Base-by-base conservation (phyloP, 73 alveolate species). In the Paraurostyla sp. region DNA sequence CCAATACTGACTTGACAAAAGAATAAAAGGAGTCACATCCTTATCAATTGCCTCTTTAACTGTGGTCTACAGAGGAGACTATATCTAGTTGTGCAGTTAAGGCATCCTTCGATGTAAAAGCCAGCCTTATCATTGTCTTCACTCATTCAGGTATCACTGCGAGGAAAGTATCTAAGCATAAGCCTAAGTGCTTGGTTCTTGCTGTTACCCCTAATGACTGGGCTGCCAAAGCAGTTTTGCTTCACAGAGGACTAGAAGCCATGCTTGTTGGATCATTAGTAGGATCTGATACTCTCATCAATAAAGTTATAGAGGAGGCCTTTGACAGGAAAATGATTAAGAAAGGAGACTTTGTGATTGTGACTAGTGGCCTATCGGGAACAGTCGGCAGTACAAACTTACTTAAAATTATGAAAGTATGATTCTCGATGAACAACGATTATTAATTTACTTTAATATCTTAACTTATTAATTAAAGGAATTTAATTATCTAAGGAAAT, bases 51-150 rank as follows among this genome's bases (percentile, higher is more conserved):
- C n/a, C n/a, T n/a, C n/a, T n/a, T n/a, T n/a, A n/a, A n/a, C n/a
- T n/a, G n/a, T n/a, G n/a, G n/a, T 33, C 83, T 6, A 73, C 81
- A 33, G 93, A 73, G n/a, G 97, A 93, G 80, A 60, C 94, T 20
- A 90, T 93, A 45, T 63, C 90, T 56, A 84, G 85, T 65, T 81
- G 94, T 33, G 97, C 97, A 50, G 97, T 93, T 41, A 88, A 93
- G 89, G 92, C 95, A 9, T 76, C 89, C 30, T 87, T 48, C 56
- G 93, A 87, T 23, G 41, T 87, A n/a, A 6, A 75, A 13, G 93
- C 93, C 23, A 69, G 36, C 50, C 69, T 87, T 18, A 87, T 85
- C 27, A 59, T 85, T 18, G 93, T 85, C 71, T 85, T 71, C 56
- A 85, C 93, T 33, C 45, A 54, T 40, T 30, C 83, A 2, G 93